Evolutionary conservation across 2,329 filamentous ascomycete genomes (phyloP).

Genomic region (Fusarium heterosporum): DNA sequence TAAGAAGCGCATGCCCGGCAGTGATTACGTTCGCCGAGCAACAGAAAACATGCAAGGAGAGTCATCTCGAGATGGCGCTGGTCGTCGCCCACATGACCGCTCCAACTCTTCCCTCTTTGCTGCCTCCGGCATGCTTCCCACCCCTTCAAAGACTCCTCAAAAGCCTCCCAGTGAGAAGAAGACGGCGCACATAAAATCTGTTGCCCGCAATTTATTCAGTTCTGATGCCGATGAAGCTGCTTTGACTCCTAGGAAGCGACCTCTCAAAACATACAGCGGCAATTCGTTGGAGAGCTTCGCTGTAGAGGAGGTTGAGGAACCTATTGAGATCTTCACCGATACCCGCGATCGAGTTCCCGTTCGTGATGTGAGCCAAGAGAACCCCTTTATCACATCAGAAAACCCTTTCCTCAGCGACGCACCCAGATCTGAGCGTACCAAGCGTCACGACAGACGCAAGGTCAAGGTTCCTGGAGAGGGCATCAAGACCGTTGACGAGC

Average conservation of each 20-base stretch:
- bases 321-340: slow-evolving; percentile 82
- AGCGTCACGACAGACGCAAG: slow-evolving; percentile 66
- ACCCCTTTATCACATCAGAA: slow-evolving; percentile 76
- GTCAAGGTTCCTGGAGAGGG: slow-evolving; percentile 69
- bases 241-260: slow-evolving; percentile 69
- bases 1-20: slow-evolving; percentile 63
- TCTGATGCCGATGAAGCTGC: slow-evolving; percentile 69
- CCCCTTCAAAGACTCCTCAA: slow-evolving; percentile 81
- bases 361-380: slow-evolving; percentile 72
- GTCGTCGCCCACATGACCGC: slow-evolving; percentile 54
- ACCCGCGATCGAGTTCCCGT: slow-evolving; percentile 81
- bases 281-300: slow-evolving; percentile 69
- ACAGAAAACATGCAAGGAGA: slow-evolving; percentile 60
- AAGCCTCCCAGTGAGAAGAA: slow-evolving; percentile 68
- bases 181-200: slow-evolving; percentile 62
- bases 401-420: slow-evolving; percentile 77
- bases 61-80: slow-evolving; percentile 56
- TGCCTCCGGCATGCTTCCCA: slow-evolving; percentile 73
- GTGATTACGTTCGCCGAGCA: slow-evolving; percentile 61
- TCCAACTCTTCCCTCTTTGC: slow-evolving; percentile 50
- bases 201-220: slow-evolving; percentile 73
- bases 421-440: slow-evolving; percentile 54
- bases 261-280: slow-evolving; percentile 67
- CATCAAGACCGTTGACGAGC: slow-evolving; percentile 70
- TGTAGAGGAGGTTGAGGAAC: slow-evolving; percentile 65